Conservation (phyloP, 108 stramenopile genomes). For the Cylindrotheca fusiformis region DNA sequence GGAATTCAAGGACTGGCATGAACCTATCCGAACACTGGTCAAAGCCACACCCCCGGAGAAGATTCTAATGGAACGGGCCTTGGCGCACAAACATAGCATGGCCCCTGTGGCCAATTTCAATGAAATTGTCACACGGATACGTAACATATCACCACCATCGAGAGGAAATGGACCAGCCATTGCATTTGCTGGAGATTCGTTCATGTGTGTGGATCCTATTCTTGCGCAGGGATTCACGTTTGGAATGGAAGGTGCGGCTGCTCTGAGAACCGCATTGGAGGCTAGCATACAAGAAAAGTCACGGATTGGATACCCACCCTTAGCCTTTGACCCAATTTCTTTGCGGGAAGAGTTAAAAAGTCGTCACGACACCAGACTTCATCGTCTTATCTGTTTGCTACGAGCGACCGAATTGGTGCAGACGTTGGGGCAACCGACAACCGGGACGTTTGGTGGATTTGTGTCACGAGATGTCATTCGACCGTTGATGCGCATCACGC, state of each 20-base stretch:
- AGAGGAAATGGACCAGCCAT: constrained; percentile 63
- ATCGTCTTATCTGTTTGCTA: constrained; percentile 66
- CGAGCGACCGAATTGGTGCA: constrained; percentile 84
- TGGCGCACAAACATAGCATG: constrained; percentile 69
- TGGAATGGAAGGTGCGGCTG: constrained; percentile 81
- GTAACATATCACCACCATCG: constrained; percentile 9
- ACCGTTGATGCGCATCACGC: constrained; percentile 62
- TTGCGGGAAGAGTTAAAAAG: constrained; percentile 51
- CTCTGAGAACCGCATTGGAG: constrained; percentile 43
- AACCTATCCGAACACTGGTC: constrained; percentile 69
- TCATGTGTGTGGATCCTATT: constrained; percentile 88
- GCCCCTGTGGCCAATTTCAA: constrained; percentile 69
- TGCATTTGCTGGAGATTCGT: constrained; percentile 75
- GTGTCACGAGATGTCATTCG: constrained; percentile 58
- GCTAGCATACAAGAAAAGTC: constrained; percentile 2
- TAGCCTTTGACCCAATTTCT: constrained; percentile 48
- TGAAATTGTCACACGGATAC: constrained; percentile 26
- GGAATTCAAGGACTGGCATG: constrained; percentile 81
- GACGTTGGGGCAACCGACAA: constrained; percentile 68
- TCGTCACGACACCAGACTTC: constrained; percentile 43
- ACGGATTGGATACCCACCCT: constrained; percentile 2
- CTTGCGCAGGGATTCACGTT: constrained; percentile 86
- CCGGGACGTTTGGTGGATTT: constrained; percentile 39
- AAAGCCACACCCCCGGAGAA: constrained; percentile 75
- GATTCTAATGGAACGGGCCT: constrained; percentile 73